Base-by-base conservation (phyloP, 139 green algal genomes). In the Chloropicon primus region DNA sequence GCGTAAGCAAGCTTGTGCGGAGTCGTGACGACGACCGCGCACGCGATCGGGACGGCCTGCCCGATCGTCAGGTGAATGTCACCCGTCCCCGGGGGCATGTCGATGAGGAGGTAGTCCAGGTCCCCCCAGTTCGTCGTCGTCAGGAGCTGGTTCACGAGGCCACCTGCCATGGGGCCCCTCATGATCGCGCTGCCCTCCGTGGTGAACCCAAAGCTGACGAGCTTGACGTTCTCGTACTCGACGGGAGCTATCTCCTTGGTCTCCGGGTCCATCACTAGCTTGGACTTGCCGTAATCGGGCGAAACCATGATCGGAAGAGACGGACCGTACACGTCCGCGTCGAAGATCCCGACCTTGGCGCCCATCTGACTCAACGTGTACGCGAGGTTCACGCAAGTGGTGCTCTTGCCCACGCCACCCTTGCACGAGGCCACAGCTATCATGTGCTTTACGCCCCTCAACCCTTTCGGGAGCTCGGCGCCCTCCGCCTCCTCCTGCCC, bases 11-110 rank as follows among this genome's bases (percentile, higher is more conserved):
- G 85, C 80, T 94, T 95, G 86, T 98, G 95, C 0, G 95, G 95
- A 1, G 95, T 99, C 24, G 95, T 99, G n/a, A 99, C 95, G 26
- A 99, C 90, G 23, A 99, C 95, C 25, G 95, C 95, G 2, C 95
- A 95, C 5, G 86, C 91, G 80, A 99, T 93, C 25, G 90, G 83
- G 22, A 97, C 87, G 2, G 88, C 91, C 80, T 94, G 87, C 26
- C 27, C 73, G 23, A 98, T 80, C 0, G 95, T 98, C n/a, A 99
- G 88, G 86, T 99, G 95, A 82, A 99, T 97, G 86, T 99, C 95
- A 1, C 95, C 95, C 2, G 95, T 99, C 71, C 95, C 95, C 2
- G 95, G 95, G 0, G 95, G 95, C 73, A 99, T 97, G 86, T 99
- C 95, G 0, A 98, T 86, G 10, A 99, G 84, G 21, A 99, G 86